Conservation (phyloP, 2,329 filamentous ascomycete species). For the Claviceps humidiphila region DNA sequence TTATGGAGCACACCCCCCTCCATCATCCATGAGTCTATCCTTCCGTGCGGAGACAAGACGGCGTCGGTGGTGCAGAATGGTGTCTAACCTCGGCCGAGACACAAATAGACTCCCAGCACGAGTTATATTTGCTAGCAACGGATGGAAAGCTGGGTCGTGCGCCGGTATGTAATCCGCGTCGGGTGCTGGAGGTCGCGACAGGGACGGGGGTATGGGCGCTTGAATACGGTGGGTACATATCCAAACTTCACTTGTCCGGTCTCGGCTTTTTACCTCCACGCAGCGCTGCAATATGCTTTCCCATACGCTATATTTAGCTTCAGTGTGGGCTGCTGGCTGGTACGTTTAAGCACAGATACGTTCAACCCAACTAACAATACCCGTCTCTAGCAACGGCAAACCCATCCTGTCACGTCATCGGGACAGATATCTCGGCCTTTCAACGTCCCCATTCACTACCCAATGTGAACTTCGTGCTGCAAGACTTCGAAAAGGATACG, state of each 20-base stretch:
- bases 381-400: conserved; percentile 22
- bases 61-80: too few species aligned
- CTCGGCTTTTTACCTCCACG: too few species aligned
- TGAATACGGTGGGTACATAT: conserved; percentile 24
- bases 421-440: conserved; percentile 34
- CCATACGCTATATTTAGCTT: background rate
- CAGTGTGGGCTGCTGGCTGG: background rate
- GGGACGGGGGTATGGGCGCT: conserved; percentile 40
- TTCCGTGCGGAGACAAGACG: too few species aligned
- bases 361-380: background rate
- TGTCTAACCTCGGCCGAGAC: background rate
- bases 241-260: too few species aligned
- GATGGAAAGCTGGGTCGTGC: conserved; percentile 30
- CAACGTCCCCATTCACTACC: conserved; percentile 24
- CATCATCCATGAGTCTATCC: too few species aligned
- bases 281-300: too few species aligned
- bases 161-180: conserved; percentile 26
- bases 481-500: conserved; percentile 36
- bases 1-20: too few species aligned
- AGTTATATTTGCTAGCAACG: conserved; percentile 21
- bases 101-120: conserved; percentile 24
- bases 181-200: conserved; percentile 36
- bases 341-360: background rate
- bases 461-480: conserved; percentile 41
- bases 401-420: conserved; percentile 25